Percentiles rank a stretch among this genome's conserved stretches.
Conservation (phyloP, 495 filamentous ascomycete genomes). For the Bathelium albidoporum region DNA sequence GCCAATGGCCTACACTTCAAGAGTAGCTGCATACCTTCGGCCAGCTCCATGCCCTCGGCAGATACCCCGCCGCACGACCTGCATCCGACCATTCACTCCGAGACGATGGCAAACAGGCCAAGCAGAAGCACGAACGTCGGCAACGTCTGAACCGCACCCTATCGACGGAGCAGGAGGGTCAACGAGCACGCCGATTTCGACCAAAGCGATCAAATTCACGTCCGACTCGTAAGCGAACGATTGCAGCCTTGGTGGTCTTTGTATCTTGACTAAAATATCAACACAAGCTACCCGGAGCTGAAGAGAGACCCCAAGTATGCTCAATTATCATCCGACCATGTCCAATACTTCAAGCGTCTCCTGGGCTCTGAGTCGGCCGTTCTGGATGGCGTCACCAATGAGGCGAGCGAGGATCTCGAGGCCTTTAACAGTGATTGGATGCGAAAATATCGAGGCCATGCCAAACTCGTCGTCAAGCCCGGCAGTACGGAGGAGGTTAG, state of each 20-base stretch:
- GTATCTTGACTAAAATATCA: constrained; percentile 9
- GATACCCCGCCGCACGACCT: neutral
- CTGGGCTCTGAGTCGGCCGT: constrained; percentile 69
- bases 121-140: constrained; percentile 21
- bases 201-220: constrained; percentile 60
- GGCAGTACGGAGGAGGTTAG: constrained; percentile 72
- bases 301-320: constrained; percentile 67
- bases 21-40: constrained; percentile 18
- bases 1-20: constrained; percentile 19
- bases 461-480: constrained; percentile 78
- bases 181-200: constrained; percentile 24
- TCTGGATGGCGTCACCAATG: constrained; percentile 66
- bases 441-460: constrained; percentile 93
- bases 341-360: constrained; percentile 64
- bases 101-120: constrained; percentile 16
- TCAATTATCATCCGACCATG: constrained; percentile 58
- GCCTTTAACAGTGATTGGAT: constrained; percentile 98
- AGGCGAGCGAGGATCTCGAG: constrained; percentile 64
- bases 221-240: constrained; percentile 49
- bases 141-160: constrained; percentile 33
- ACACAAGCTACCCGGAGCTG: constrained; percentile 60
- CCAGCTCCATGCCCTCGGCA: constrained; percentile 7
- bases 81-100: constrained; percentile 13
- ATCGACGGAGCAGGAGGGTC: constrained; percentile 25
- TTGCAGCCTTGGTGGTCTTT: neutral